Evolutionary conservation across 2,329 filamentous ascomycete genomes (phyloP).

Genomic region (Aspergillus ochraceoroseus): DNA sequence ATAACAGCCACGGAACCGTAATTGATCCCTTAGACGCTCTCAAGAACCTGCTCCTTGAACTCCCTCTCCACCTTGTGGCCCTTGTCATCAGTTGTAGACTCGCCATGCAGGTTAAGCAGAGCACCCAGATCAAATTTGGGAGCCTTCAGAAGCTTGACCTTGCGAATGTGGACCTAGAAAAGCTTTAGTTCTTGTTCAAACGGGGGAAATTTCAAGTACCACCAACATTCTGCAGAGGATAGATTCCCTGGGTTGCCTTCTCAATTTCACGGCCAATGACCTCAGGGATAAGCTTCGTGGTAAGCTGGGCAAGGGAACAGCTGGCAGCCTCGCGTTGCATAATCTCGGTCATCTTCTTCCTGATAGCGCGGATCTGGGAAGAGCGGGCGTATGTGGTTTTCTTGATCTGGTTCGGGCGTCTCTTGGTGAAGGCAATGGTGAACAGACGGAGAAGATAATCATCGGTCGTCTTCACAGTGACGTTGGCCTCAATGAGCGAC

Average conservation of each 20-base stretch:
- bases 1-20: conserved; percentile 70
- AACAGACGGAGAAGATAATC: conserved; percentile 99
- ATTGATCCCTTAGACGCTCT: conserved; percentile 73
- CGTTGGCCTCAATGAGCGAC: conserved; percentile 97
- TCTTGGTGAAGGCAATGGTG: conserved; percentile 99
- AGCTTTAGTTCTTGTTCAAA: conserved; percentile 32
- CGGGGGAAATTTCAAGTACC: neutral
- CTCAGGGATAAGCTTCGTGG: conserved; percentile 97
- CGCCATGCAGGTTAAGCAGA: conserved; percentile 93
- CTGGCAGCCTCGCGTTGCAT: conserved; percentile 91
- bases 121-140: conserved; percentile 99
- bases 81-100: conserved; percentile 91
- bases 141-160: conserved; percentile 98
- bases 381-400: conserved; percentile 98
- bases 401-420: conserved; percentile 99
- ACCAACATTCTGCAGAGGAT: conserved; percentile 95
- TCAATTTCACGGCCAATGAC: conserved; percentile 99
- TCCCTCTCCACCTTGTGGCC: conserved; percentile 98
- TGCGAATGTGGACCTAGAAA: conserved; percentile 94
- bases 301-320: conserved; percentile 94
- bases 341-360: conserved; percentile 99
- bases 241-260: conserved; percentile 99
- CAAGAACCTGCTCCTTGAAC: conserved; percentile 97
- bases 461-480: conserved; percentile 99
- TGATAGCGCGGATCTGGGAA: conserved; percentile 95